phyloP scores from a whole-genome alignment of 768 basidiomycete genomes.

The Collybia mongolica region DNA sequence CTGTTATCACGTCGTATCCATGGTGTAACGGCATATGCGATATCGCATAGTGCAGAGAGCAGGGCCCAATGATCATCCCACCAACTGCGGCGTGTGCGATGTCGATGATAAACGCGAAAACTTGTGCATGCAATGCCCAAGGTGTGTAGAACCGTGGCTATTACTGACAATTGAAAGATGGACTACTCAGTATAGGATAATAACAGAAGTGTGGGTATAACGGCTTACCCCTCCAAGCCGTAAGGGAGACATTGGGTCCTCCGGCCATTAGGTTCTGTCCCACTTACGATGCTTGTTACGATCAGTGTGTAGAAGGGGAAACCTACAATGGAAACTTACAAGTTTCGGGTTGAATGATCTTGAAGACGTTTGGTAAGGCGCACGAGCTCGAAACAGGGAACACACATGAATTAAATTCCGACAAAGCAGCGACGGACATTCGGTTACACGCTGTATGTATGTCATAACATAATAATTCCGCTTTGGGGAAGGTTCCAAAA shows the following conservation, averaged over 20 bases:
- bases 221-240: constrained; percentile 1
- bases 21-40: constrained; percentile 4
- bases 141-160: constrained; percentile 9
- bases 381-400: too few species aligned
- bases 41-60: constrained; percentile 6
- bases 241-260: not conserved
- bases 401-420: too few species aligned
- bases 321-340: too few species aligned
- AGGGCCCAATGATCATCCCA: constrained; percentile 21
- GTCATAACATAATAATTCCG: too few species aligned
- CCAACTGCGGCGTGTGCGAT: constrained; percentile 16
- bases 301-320: too few species aligned
- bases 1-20: constrained; percentile 10
- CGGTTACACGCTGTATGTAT: too few species aligned
- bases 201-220: not conserved
- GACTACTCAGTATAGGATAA: not conserved
- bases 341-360: too few species aligned
- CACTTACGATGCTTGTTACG: too few species aligned
- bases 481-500: too few species aligned
- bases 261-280: too few species aligned
- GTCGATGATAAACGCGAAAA: constrained; percentile 15
- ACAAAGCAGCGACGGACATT: too few species aligned
- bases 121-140: constrained; percentile 13
- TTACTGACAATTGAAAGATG: constrained; percentile 1
- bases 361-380: too few species aligned